Evolutionary conservation across 768 basidiomycete genomes (phyloP), one percentile per base, ranked within the genome.

Genomic region (Mycena filopes): DNA sequence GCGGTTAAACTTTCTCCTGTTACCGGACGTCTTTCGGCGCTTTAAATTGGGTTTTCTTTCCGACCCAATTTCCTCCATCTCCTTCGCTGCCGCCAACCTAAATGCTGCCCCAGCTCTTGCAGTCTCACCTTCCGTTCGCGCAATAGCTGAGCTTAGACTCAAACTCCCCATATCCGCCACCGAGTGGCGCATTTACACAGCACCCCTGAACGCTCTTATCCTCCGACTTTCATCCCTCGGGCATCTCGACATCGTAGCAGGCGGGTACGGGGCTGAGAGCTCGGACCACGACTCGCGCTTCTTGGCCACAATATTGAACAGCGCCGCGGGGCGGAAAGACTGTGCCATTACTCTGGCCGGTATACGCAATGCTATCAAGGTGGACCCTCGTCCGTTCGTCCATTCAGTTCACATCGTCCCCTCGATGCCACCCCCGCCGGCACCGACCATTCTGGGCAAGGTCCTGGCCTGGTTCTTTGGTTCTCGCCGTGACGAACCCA

Each of bases 1-100:
- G n/a, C 54, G 65, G 18, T 3, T 50, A 1, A 53, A 67, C n/a
- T 26, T 45, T 8, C 55, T 67, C 42, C 42, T 62, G 0, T 36
- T 54, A 4, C 50, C 60, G 0, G 13, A 25, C 10, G 11, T 67
- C 48, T 62, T 67, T 21, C 7, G 21, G 16, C 65, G 60, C 9
- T 29, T 3, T 21, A 21, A 38, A 9, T 49, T 53, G 43, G 23
- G 7, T 58, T 38, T n/a, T 21, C 28, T 50, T n/a, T 28, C 41
- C 20, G 55, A 56, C 26, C 3, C 16, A 1, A 38, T 65, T 1
- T 3, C 28, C 5, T 43, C 50, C 13, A 38, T 65, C 2, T n/a
- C 25, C 18, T 18, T 50, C 20, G 50, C 36, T 4, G 53, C 36
- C 4, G 45, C 18, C 11, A 42, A 11, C 3, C 36, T 63, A 11